Conservation (phyloP, 2,329 filamentous ascomycete species). For the Dactylonectria macrodidyma region DNA sequence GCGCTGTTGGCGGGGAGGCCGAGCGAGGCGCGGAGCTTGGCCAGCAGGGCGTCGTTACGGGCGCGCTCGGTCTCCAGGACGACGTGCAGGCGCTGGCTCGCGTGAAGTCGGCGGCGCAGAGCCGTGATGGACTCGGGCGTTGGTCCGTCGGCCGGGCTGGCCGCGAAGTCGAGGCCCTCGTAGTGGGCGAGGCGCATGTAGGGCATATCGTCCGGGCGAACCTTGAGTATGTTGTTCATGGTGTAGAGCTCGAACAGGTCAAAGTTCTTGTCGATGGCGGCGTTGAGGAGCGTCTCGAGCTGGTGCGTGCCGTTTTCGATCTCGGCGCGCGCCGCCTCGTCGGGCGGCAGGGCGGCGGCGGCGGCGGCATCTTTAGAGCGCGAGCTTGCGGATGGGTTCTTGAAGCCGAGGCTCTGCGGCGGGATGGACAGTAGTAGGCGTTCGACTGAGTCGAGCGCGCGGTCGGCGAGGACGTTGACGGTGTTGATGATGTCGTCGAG, state of each 20-base stretch:
- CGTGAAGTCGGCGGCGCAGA: constrained; percentile 82
- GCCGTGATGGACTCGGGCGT: constrained; percentile 78
- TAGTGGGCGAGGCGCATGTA: constrained; percentile 92
- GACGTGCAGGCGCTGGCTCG: constrained; percentile 82
- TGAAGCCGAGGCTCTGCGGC: constrained; percentile 87
- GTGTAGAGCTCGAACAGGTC: constrained; percentile 92
- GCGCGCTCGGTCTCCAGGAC: constrained; percentile 79
- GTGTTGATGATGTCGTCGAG: constrained; percentile 99
- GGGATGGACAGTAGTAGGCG: constrained; percentile 82
- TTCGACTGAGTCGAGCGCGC: constrained; percentile 90
- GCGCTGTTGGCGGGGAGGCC: constrained; percentile 49
- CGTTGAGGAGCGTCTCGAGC: constrained; percentile 85
- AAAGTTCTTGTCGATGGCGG: constrained; percentile 87
- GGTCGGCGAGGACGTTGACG: constrained; percentile 93
- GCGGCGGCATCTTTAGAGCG: constrained; percentile 53
- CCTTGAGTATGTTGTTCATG: constrained; percentile 85
- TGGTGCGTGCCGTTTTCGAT: constrained; percentile 92
- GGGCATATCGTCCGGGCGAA: constrained; percentile 77
- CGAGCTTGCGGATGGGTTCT: constrained; percentile 55
- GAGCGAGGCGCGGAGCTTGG: constrained; percentile 68
- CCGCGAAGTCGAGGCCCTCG: constrained; percentile 72
- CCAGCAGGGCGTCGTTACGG: constrained; percentile 80
- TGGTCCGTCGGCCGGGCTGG: constrained; percentile 53
- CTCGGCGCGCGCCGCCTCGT: constrained; percentile 69
- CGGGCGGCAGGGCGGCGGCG: constrained; percentile 56